Evolutionary conservation across 1,139 yeast genomes (phyloP).

Genomic region (Citeromyces hawaiiensis): DNA sequence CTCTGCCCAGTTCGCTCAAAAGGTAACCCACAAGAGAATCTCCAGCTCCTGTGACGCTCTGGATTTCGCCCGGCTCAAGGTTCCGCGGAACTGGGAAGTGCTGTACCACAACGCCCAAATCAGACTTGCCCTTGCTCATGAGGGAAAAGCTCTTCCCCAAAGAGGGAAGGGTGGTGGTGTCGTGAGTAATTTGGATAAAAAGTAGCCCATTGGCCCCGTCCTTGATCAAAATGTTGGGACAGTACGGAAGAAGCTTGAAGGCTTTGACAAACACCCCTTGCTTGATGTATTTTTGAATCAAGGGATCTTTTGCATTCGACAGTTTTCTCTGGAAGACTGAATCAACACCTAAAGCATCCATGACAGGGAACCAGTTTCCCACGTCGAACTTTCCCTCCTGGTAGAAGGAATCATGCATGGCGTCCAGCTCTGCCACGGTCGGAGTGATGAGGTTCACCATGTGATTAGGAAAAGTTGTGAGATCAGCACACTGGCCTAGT

Average conservation of each 20-base stretch:
- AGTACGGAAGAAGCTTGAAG: slow-evolving; percentile 56
- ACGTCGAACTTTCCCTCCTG: slow-evolving; percentile 30
- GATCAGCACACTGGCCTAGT: slow-evolving; percentile 15
- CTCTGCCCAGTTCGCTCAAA: slow-evolving; percentile 13
- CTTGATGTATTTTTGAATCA: slow-evolving; percentile 17
- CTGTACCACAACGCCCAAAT: slow-evolving; percentile 44
- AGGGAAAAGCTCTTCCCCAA: slow-evolving; percentile 5
- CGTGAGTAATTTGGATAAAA: slow-evolving; percentile 25
- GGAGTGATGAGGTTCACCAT: slow-evolving; percentile 46
- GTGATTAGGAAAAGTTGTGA: slow-evolving; percentile 21
- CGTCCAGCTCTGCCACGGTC: slow-evolving; percentile 44
- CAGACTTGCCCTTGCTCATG: slow-evolving; percentile 15
- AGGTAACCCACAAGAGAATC: slow-evolving; percentile 54
- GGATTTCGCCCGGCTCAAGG: slow-evolving; percentile 18
- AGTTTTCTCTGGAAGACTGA: slow-evolving; percentile 29
- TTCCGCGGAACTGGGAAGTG: slow-evolving; percentile 40
- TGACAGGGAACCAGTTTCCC: slow-evolving; percentile 61
- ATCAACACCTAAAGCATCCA: slow-evolving; percentile 48
- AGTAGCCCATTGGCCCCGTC: slow-evolving; percentile 57
- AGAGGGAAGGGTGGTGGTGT: background rate
- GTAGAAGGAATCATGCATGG: slow-evolving; percentile 38
- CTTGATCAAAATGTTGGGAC: slow-evolving; percentile 57
- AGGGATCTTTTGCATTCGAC: slow-evolving; percentile 14
- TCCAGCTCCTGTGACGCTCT: slow-evolving; percentile 62
- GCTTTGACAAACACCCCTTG: slow-evolving; percentile 58